phyloP scores from a whole-genome alignment of 768 basidiomycete species.

The Antrodiella citrinella region DNA sequence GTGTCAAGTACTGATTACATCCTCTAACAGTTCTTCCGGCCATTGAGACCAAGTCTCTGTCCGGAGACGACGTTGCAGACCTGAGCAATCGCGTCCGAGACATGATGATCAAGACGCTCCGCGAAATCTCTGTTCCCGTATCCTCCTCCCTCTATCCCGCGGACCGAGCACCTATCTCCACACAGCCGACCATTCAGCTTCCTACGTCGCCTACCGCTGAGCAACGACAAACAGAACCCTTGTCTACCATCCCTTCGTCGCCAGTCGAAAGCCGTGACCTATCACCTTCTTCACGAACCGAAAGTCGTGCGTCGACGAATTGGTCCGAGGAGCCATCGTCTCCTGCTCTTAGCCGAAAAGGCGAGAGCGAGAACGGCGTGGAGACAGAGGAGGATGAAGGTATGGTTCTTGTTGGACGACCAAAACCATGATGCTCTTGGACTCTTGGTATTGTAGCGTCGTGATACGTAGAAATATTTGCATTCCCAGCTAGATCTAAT shows the following conservation, averaged over 20 bases:
- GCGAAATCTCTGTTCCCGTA: slow-evolving; percentile 63
- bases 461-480: not conserved
- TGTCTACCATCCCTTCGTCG: not conserved
- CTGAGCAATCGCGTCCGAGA: slow-evolving; percentile 63
- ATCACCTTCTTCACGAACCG: slow-evolving; percentile 10
- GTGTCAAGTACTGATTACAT: not conserved
- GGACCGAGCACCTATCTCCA: not conserved
- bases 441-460: not conserved
- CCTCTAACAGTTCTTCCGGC: slow-evolving; percentile 75
- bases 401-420: slow-evolving; percentile 69
- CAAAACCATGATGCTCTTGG: slow-evolving; percentile 17
- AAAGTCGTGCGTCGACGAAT: slow-evolving; percentile 23
- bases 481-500: not conserved
- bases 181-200: slow-evolving; percentile 3
- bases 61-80: slow-evolving; percentile 56
- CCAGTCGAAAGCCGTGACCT: not conserved
- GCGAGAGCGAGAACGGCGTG: slow-evolving; percentile 53
- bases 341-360: slow-evolving; percentile 22
- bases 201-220: not conserved
- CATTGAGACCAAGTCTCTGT: slow-evolving; percentile 65
- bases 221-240: not conserved
- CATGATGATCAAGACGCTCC: slow-evolving; percentile 71
- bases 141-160: slow-evolving; percentile 19
- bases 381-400: slow-evolving; percentile 85
- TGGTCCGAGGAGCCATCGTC: slow-evolving; percentile 21